phyloP scores from a whole-genome alignment of 495 filamentous ascomycete species.

The Podospora pseudopauciseta region DNA sequence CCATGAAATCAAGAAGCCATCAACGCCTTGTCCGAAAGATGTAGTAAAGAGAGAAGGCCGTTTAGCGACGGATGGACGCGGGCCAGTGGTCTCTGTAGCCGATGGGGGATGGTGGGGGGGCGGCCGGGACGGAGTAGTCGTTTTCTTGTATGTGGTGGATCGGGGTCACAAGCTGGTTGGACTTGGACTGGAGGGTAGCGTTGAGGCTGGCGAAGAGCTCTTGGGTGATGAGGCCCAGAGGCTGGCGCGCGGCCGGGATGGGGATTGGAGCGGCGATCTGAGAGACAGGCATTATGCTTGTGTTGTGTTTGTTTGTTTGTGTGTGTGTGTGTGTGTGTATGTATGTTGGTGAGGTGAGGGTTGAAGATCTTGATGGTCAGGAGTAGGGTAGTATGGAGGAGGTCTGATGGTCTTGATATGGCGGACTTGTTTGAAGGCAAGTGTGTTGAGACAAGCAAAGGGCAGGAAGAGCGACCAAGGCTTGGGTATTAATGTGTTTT shows the following conservation, averaged over 20 bases:
- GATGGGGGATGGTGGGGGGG: constrained; percentile 49
- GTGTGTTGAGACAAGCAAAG: constrained; percentile 14
- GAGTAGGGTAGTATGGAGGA: neutral
- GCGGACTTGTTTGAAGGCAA: constrained; percentile 8
- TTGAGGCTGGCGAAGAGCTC: constrained; percentile 48
- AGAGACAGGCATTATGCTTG: constrained; percentile 33
- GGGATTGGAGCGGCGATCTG: constrained; percentile 45
- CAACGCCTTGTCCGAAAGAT: neutral
- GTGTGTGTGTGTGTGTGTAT: neutral
- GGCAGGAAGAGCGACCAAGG: constrained; percentile 15
- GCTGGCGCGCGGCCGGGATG: constrained; percentile 40
- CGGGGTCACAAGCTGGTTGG: constrained; percentile 35
- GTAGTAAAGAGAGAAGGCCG: constrained; percentile 1
- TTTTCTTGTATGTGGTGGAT: constrained; percentile 45
- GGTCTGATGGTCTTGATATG: constrained; percentile 9
- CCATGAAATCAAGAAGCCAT: neutral
- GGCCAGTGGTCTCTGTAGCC: constrained; percentile 49
- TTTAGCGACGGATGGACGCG: constrained; percentile 28
- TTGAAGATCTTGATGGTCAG: neutral
- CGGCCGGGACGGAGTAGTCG: constrained; percentile 49
- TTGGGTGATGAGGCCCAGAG: constrained; percentile 35
- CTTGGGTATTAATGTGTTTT: constrained; percentile 25
- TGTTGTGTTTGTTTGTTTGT: constrained; percentile 5
- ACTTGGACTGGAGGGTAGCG: constrained; percentile 40
- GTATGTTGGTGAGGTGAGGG: neutral